These are phyloP conservation scores for Termitomyces sp. DNA, from an alignment of 768 basidiomycete genomes.

Conservation along the genomic window DNA sequence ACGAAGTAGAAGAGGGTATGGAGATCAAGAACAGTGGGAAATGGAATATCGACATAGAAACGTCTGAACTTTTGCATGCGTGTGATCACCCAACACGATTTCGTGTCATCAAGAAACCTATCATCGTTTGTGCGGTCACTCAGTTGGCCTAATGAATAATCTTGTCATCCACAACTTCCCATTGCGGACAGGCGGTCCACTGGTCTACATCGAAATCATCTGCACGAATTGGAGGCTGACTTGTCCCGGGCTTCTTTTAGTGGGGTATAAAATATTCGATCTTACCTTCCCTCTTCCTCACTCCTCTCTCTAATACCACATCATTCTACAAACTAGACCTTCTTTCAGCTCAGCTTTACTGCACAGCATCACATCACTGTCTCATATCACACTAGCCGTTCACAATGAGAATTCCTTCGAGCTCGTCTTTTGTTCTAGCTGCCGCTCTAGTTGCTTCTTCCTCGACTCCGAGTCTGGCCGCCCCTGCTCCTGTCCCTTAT, in stretches of 20 bases:
- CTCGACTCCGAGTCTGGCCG: slow-evolving; percentile 39
- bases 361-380: not conserved
- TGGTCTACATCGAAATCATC: not conserved
- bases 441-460: slow-evolving; percentile 45
- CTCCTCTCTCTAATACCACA: slow-evolving; percentile 12
- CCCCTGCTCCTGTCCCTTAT: slow-evolving; percentile 30
- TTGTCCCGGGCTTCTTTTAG: not conserved
- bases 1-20: slow-evolving; percentile 30
- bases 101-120: not conserved
- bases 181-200: slow-evolving; percentile 8
- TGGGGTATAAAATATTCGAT: slow-evolving; percentile 5
- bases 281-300: not conserved
- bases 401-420: slow-evolving; percentile 41
- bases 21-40: slow-evolving; percentile 55
- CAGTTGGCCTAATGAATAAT: not conserved
- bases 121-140: not conserved
- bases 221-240: slow-evolving; percentile 1
- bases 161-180: not conserved
- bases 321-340: slow-evolving; percentile 6
- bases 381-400: not conserved
- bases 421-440: slow-evolving; percentile 41
- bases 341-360: slow-evolving; percentile 6
- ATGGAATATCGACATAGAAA: slow-evolving; percentile 35
- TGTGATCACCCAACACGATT: not conserved
- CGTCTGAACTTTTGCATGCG: slow-evolving; percentile 8